phyloP scores from a whole-genome alignment of 306 rosid genomes.

The Parietaria judaica region DNA sequence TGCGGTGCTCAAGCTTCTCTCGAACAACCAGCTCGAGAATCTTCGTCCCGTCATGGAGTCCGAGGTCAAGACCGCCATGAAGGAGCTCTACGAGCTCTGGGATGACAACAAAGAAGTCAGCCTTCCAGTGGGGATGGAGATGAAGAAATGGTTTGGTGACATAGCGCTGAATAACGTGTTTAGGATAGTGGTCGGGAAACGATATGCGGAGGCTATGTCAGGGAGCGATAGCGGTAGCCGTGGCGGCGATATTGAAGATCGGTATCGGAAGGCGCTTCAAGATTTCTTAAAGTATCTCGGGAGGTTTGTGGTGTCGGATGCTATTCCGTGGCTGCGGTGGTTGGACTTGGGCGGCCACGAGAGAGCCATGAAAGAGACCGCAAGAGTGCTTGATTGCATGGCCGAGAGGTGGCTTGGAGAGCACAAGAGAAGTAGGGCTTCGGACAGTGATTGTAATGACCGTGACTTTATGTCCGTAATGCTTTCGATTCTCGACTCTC shows the following conservation, averaged over 20 bases:
- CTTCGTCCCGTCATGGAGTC: slow-evolving; percentile 6
- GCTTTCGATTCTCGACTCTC: slow-evolving; percentile 11
- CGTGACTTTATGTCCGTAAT: slow-evolving; percentile 14
- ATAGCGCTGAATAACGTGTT: slow-evolving; percentile 8
- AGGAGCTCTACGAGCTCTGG: neutral
- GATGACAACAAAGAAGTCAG: neutral
- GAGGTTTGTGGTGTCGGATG: slow-evolving; percentile 2
- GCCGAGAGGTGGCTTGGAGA: slow-evolving; percentile 6
- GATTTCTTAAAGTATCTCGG: neutral
- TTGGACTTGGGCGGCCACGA: slow-evolving; percentile 10
- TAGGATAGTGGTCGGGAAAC: slow-evolving; percentile 10
- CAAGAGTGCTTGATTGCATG: neutral
- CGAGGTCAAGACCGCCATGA: slow-evolving; percentile 8
- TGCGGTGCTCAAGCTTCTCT: slow-evolving; percentile 6
- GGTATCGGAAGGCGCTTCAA: neutral
- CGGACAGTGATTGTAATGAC: neutral
- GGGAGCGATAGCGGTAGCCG: too few species aligned
- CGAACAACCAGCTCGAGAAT: slow-evolving; percentile 4
- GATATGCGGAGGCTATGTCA: neutral
- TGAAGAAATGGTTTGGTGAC: slow-evolving; percentile 9
- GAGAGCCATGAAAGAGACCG: slow-evolving; percentile 13
- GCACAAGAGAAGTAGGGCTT: slow-evolving; percentile 1
- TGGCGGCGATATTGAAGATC: neutral
- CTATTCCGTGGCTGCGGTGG: slow-evolving; percentile 11
- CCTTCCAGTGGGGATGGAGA: neutral